phyloP scores from a whole-genome alignment of 208 protist species.

The Wallacemonas collosoma region DNA sequence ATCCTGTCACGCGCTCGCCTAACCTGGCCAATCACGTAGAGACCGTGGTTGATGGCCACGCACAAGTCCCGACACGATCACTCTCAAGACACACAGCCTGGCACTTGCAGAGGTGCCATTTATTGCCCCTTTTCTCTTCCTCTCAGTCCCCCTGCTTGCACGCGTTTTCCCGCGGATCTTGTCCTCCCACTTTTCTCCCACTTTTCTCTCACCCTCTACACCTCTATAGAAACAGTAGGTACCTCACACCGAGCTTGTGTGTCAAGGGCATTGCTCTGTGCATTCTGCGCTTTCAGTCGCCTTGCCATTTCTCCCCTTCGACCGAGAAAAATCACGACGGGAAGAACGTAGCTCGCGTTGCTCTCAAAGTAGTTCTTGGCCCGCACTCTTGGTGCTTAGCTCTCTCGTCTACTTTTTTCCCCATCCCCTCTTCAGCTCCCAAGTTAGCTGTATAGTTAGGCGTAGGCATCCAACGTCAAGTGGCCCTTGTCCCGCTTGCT shows the following conservation, averaged over 20 bases:
- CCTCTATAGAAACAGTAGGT: neutral
- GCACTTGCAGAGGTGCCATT: too few species aligned
- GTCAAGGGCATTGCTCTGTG: neutral
- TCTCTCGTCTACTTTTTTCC: slow-evolving; percentile 1
- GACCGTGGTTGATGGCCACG: too few species aligned
- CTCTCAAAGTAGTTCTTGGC: neutral
- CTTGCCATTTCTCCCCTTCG: neutral
- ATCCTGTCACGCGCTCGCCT: too few species aligned
- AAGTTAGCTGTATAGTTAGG: slow-evolving; percentile 11
- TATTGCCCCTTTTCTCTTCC: neutral
- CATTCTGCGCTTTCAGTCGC: neutral
- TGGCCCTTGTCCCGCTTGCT: neutral
- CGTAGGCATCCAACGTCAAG: neutral
- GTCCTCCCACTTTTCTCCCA: neutral
- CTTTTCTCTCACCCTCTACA: too few species aligned
- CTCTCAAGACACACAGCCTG: too few species aligned
- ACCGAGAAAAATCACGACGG: too few species aligned
- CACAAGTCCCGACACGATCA: too few species aligned
- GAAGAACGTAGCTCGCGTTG: too few species aligned
- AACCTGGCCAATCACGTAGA: too few species aligned
- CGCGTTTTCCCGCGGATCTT: neutral
- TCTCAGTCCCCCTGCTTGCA: neutral
- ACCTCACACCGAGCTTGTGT: neutral
- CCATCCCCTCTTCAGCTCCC: neutral
- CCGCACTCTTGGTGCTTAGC: neutral